Base-by-base conservation (phyloP, 2,329 filamentous ascomycete genomes). In the Paecilomyces niveus region DNA sequence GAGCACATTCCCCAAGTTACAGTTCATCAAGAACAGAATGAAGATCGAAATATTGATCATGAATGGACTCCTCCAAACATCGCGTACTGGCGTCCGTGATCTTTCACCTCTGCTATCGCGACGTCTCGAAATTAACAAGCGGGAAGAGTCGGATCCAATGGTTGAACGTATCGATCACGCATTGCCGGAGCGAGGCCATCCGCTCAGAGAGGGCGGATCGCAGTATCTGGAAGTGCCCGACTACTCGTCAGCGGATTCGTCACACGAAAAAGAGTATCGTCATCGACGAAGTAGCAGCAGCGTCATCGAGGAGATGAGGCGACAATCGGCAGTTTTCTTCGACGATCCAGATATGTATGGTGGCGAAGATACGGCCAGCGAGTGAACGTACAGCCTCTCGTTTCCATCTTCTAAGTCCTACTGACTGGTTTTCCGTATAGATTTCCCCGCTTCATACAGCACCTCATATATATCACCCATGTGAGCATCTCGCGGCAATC, bases 1-100 rank as follows among this genome's bases (percentile, higher is more conserved):
- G 73, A 92, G 89, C 62, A 85, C 89, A 0, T 99, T 95, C 70
- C 90, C 94, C 0, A 96, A 94, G 71, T 80, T 99, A 55, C 90
- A 94, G 69, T 99, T 97, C 69, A 85, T 97, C 59, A 85, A 83
- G 24, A 99, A 99, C 70, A 79, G 94, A 55, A 83, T 97, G 64
- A 90, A 90, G 67, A 80, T 97, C 8, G 94, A 99, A 76, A 81
- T 87, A 54, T 70, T 84, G 7, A 84, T 88, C 54, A 79, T 85
- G 61, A 76, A 83, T 63, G 85, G 84, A 2, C 72, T 85, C 7
- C 66, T 72, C 31, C 67, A 66, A 57, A 67, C 65, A 60, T 70
- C 71, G 0, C 58, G 65, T 4, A 59, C 67, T 9, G 67, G 70
- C 8, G 62, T 63, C 11, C 62, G 63, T 26, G 65, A 65, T 24